Evolutionary conservation across 495 filamentous ascomycete genomes (phyloP).

Genomic region (Xylaria scruposa): DNA sequence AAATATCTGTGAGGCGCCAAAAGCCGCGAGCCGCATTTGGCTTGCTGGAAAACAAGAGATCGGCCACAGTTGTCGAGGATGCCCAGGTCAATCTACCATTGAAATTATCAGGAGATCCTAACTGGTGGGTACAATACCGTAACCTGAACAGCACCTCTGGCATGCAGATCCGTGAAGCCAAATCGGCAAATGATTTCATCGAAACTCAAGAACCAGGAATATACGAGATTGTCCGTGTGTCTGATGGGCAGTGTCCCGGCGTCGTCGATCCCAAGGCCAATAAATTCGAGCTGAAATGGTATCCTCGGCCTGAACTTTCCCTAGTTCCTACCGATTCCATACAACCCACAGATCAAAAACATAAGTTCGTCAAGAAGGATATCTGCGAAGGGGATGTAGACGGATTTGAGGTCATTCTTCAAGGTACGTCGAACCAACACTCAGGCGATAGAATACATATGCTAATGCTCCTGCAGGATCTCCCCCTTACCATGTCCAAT

Average conservation of each 20-base stretch:
- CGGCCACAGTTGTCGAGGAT: slow-evolving; percentile 75
- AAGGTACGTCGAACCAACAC: slow-evolving; percentile 58
- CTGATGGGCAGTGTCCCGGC: slow-evolving; percentile 80
- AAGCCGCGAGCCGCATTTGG: slow-evolving; percentile 86
- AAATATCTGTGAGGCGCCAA: slow-evolving; percentile 84
- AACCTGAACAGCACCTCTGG: slow-evolving; percentile 60
- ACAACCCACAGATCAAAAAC: slow-evolving; percentile 45
- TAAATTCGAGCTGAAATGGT: slow-evolving; percentile 82
- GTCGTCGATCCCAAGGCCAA: slow-evolving; percentile 73
- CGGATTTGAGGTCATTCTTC: slow-evolving; percentile 77
- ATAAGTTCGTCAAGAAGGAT: slow-evolving; percentile 70
- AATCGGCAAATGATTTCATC: slow-evolving; percentile 73
- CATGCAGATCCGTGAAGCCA: slow-evolving; percentile 57
- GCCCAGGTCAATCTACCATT: slow-evolving; percentile 76
- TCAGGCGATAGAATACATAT: background rate
- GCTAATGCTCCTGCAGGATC: slow-evolving; percentile 54
- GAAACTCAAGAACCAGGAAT: slow-evolving; percentile 68
- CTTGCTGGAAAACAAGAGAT: slow-evolving; percentile 75
- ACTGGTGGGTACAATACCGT: slow-evolving; percentile 80
- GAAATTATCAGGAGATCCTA: slow-evolving; percentile 79
- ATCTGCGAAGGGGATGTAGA: slow-evolving; percentile 96
- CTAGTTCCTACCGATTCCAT: slow-evolving; percentile 68
- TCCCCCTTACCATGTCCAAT: slow-evolving; percentile 83
- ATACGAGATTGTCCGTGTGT: slow-evolving; percentile 79
- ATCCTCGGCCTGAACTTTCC: slow-evolving; percentile 75